Evolutionary conservation across 257 asterid species (phyloP).

Genomic region (Forsythia viridissima): DNA sequence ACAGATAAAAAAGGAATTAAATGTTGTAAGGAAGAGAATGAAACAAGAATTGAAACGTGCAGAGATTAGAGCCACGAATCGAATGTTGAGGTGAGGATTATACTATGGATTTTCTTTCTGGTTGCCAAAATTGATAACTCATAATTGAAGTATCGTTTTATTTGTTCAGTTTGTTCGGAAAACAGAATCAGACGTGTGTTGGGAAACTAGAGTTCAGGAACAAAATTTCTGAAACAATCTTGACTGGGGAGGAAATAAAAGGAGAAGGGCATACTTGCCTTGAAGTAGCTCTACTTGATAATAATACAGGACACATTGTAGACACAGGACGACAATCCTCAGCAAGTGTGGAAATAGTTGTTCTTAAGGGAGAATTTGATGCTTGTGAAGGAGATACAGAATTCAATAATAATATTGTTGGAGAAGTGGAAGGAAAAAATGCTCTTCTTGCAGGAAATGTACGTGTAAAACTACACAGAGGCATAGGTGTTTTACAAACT

Average conservation of each 20-base stretch:
- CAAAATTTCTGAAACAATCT: slow-evolving; percentile 26
- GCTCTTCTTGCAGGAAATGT: slow-evolving; percentile 44
- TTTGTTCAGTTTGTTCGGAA: slow-evolving; percentile 27
- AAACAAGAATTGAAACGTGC: no score
- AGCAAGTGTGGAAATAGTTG: slow-evolving; percentile 38
- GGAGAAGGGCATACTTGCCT: slow-evolving; percentile 32
- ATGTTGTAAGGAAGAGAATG: no score
- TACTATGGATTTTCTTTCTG: no score
- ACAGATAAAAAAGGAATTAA: no score
- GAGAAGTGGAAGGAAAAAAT: slow-evolving; percentile 24
- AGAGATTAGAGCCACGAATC: no score
- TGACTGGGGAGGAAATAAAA: slow-evolving; percentile 43
- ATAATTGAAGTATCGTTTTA: no score
- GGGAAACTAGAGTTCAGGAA: slow-evolving; percentile 40
- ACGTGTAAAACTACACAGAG: slow-evolving; percentile 33
- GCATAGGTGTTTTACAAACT: slow-evolving; percentile 27
- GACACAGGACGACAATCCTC: slow-evolving; percentile 41
- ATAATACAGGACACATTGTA: slow-evolving; percentile 29
- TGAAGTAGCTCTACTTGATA: slow-evolving; percentile 40
- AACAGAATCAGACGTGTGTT: slow-evolving; percentile 10
- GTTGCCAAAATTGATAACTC: no score
- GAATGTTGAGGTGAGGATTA: no score
- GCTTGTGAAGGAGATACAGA: slow-evolving; percentile 27
- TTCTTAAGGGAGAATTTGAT: slow-evolving; percentile 34
- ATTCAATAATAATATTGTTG: slow-evolving; percentile 26